Conservation (phyloP, 2,329 filamentous ascomycete genomes). For the Claviceps paspali region DNA sequence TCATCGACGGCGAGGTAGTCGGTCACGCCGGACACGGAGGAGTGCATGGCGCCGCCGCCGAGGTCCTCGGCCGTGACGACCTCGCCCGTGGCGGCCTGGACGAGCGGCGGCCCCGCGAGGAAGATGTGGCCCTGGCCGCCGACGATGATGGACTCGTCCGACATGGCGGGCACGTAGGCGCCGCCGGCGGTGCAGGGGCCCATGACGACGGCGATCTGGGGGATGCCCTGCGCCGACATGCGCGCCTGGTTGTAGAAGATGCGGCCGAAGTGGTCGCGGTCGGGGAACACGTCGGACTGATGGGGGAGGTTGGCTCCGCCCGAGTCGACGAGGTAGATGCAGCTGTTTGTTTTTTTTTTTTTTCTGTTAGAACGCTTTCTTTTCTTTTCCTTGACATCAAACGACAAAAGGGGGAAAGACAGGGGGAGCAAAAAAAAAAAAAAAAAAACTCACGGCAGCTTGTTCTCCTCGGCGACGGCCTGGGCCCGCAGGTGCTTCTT, state of each 20-base stretch:
- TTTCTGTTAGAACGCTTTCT: too few relatives aligned
- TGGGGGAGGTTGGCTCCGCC: constrained; percentile 90
- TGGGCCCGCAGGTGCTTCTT: constrained; percentile 95
- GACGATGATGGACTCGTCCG: constrained; percentile 93
- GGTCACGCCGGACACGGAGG: constrained; percentile 79
- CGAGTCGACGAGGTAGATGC: constrained; percentile 92
- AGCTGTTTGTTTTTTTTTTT: too few relatives aligned
- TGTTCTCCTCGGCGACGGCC: constrained; percentile 79
- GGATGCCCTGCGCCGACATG: constrained; percentile 80
- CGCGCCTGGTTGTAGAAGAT: constrained; percentile 97
- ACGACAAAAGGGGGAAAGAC: too few relatives aligned
- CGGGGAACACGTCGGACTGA: constrained; percentile 90
- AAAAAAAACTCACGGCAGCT: constrained; percentile 33
- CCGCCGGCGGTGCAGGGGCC: constrained; percentile 91
- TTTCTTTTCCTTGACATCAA: too few relatives aligned
- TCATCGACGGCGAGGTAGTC: constrained; percentile 94
- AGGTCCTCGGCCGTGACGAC: constrained; percentile 81
- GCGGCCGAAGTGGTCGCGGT: constrained; percentile 85
- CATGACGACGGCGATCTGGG: constrained; percentile 93
- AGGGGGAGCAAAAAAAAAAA: background rate
- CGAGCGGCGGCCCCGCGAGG: constrained; percentile 81
- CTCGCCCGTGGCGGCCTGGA: constrained; percentile 92
- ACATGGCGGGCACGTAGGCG: constrained; percentile 94
- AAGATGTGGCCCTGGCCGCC: constrained; percentile 95
- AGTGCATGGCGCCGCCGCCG: constrained; percentile 80